These are phyloP conservation scores for Boletus bicolor DNA, from an alignment of 768 basidiomycete species.

Conservation along the genomic window DNA sequence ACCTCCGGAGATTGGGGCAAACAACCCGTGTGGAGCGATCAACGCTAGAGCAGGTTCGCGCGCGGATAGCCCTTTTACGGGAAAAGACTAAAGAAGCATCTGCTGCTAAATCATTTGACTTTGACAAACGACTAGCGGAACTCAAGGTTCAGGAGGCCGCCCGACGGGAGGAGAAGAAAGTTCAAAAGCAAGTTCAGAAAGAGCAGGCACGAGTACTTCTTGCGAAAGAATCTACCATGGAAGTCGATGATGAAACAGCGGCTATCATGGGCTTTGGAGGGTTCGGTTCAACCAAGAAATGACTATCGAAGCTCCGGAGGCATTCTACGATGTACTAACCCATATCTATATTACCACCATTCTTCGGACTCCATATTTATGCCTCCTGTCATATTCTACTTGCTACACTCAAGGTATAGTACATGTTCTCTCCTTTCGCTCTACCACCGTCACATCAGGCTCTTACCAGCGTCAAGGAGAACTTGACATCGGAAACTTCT, in stretches of 20 bases:
- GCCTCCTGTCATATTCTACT: background rate
- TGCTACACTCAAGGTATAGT: conserved; percentile 21
- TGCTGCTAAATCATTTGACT: conserved; percentile 88
- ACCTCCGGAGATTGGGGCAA: conserved; percentile 92
- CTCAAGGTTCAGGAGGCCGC: conserved; percentile 71
- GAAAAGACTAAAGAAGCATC: conserved; percentile 84
- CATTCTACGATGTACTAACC: conserved; percentile 8
- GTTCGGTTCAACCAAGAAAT: conserved; percentile 86
- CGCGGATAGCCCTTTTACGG: conserved; percentile 81
- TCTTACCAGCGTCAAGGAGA: conserved; percentile 63
- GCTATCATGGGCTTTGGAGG: conserved; percentile 89
- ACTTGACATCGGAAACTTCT: conserved; percentile 77
- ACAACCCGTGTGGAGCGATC: conserved; percentile 89
- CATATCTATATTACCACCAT: conserved; percentile 13
- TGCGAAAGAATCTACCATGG: conserved; percentile 45
- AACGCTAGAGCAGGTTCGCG: conserved; percentile 88
- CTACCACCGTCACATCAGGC: conserved; percentile 14
- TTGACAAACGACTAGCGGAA: conserved; percentile 83
- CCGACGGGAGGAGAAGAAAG: conserved; percentile 69
- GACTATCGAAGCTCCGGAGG: conserved; percentile 14
- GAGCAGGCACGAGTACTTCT: conserved; percentile 68
- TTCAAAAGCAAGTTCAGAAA: conserved; percentile 74
- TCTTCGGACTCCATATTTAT: background rate
- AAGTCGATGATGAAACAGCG: conserved; percentile 65
- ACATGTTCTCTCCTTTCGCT: conserved; percentile 3